Base-by-base conservation (phyloP, 306 rosid species). In the Datisca glomerata region DNA sequence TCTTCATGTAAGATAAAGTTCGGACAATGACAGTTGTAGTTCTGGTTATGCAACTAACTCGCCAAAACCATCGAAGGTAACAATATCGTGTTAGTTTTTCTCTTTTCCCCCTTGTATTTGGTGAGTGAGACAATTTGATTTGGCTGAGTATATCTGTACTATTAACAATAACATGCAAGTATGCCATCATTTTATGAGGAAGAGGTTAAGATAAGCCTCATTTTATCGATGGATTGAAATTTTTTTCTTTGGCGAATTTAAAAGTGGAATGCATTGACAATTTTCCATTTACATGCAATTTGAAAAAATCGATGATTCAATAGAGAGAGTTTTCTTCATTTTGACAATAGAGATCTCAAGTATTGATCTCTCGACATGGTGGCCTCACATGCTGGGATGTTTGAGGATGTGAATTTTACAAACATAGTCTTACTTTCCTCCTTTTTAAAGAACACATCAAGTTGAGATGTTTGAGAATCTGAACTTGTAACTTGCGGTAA, bases 361-460 rank as follows among this genome's bases (percentile, higher is more conserved):
- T 17, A 19, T 29, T 56, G 37, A 58, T 83, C 59, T 69, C 82
- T 19, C 83, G 97, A 49, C 80, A 95, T 18, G 12, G 41, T 27
- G 83, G 84, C 68, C 73, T 89, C 37, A 50, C 81, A 18, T 80
- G 89, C 64, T 20, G n/a, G n/a, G n/a, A n/a, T n/a, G n/a, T n/a
- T n/a, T n/a, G n/a, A n/a, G n/a, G n/a, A n/a, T n/a, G n/a, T n/a
- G n/a, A n/a, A n/a, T n/a, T n/a, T n/a, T n/a, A n/a, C n/a, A n/a
- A n/a, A n/a, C n/a, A n/a, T n/a, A n/a, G n/a, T n/a, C n/a, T n/a
- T n/a, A n/a, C n/a, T n/a, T n/a, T n/a, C n/a, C n/a, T n/a, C n/a
- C n/a, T n/a, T n/a, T n/a, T n/a, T n/a, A n/a, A n/a, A n/a, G n/a
- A n/a, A n/a, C n/a, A n/a, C n/a, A n/a, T n/a, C n/a, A n/a, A n/a